Base-by-base conservation (phyloP, 805 yeast genomes). In the Aciculoconidium aculeatum region DNA sequence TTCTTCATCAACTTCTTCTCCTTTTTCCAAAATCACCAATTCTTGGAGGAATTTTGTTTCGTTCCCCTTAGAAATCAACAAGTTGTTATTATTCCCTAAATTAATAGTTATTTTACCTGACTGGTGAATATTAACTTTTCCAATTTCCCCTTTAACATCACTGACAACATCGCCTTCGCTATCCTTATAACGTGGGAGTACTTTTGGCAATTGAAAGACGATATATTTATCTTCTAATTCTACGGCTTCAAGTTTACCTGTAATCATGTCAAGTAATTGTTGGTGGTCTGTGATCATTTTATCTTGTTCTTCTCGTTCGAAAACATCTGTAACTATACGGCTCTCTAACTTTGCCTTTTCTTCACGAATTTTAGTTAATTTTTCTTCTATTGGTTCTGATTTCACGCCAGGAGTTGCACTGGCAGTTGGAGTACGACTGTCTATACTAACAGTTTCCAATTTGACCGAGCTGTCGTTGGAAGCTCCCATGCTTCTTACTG, bases 101-200 rank as follows among this genome's bases (percentile, higher is more conserved):
- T 75, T 70, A 53, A 88, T 70, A 3, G 94, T 68, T 12, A 86
- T 53, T 49, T 73, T 83, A 3, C 97, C 97, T 1, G 95, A 84
- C 45, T 78, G 73, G 52, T 88, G 96, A 25, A 79, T 65, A 32
- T 90, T 72, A 18, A 90, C 47, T 7, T 71, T 65, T 5, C 96
- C 96, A 21, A 86, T 66, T 31, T 65, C 65, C 1, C 96, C 96
- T 7, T 40, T 40, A 26, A 44, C 31, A n/a, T 8, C 21, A 8
- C 21, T n/a, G 15, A 27, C 17, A 11, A 15, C 21, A 12, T 16
- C 14, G 10, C 21, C 28, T 11, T 26, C 15, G 31, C 32, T 21
- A 20, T 20, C 30, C n/a, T 41, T 35, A 38, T 67, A 61, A 15
- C 52, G 27, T 8, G 77, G 75, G 36, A 70, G 47, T 20, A 61